Conservation (phyloP, 345 rosid genomes). For the Noccaea caerulescens region DNA sequence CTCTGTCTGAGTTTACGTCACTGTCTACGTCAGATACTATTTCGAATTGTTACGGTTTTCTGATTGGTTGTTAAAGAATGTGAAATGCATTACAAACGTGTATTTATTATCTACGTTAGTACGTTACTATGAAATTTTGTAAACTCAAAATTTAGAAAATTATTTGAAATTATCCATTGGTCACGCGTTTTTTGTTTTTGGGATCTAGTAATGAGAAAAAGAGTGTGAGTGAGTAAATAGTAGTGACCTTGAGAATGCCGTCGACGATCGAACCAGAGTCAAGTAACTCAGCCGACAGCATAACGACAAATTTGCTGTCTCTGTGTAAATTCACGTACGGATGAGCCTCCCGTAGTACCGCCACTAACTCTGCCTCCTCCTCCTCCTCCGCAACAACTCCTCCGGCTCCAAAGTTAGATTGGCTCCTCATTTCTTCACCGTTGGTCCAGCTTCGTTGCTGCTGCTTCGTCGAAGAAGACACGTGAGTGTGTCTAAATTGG, state of each 20-base stretch:
- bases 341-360: conserved; percentile 34
- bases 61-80: background rate
- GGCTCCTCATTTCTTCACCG: background rate
- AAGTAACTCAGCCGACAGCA: conserved; percentile 33
- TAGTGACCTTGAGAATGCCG: conserved; percentile 27
- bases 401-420: background rate
- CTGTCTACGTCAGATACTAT: background rate
- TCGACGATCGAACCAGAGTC: conserved; percentile 18
- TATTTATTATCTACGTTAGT: background rate
- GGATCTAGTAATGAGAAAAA: background rate
- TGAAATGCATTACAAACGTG: conserved; percentile 16
- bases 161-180: background rate
- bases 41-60: conserved; percentile 1
- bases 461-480: background rate
- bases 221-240: background rate
- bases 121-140: background rate
- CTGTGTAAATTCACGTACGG: conserved; percentile 38
- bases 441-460: conserved; percentile 8
- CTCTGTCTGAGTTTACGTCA: background rate
- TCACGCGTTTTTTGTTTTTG: conserved; percentile 4
- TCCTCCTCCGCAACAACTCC: background rate
- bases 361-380: conserved; percentile 27
- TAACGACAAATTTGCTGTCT: conserved; percentile 29
- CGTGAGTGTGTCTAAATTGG: background rate
- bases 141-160: background rate